Evolutionary conservation across 2,329 filamentous ascomycete genomes (phyloP).

Genomic region (Colletotrichum sp.): DNA sequence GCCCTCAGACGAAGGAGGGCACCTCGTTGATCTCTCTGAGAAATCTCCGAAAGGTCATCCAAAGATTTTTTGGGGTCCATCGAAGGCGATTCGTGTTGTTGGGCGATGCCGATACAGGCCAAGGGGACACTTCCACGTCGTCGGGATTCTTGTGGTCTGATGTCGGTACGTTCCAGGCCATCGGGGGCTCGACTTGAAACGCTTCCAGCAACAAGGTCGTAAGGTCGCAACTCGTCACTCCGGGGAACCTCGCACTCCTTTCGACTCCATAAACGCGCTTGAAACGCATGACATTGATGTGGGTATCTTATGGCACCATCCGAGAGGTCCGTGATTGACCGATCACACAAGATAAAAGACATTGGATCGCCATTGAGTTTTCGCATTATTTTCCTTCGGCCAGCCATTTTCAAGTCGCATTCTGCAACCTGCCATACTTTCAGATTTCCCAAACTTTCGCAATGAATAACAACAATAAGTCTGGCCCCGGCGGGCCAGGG

Average conservation of each 20-base stretch:
- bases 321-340: not conserved
- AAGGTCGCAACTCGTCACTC: not conserved
- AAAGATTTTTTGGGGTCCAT: not conserved
- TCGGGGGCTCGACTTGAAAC: constrained; percentile 7
- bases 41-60: not conserved
- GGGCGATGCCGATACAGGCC: not conserved
- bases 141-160: constrained; percentile 1
- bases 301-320: not conserved
- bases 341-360: not conserved
- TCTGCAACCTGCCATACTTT: not conserved
- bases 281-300: not conserved
- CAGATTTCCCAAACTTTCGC: not conserved
- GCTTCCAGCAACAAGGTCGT: constrained; percentile 1
- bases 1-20: not conserved
- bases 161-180: not conserved
- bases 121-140: not conserved
- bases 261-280: not conserved
- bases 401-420: not conserved
- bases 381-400: not conserved
- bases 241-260: not conserved
- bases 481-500: not conserved
- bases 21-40: not conserved
- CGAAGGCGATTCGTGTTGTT: not conserved
- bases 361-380: not conserved
- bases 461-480: not conserved